phyloP scores from a whole-genome alignment of 2,329 filamentous ascomycete genomes.

The Colletotrichum orbiculare region DNA sequence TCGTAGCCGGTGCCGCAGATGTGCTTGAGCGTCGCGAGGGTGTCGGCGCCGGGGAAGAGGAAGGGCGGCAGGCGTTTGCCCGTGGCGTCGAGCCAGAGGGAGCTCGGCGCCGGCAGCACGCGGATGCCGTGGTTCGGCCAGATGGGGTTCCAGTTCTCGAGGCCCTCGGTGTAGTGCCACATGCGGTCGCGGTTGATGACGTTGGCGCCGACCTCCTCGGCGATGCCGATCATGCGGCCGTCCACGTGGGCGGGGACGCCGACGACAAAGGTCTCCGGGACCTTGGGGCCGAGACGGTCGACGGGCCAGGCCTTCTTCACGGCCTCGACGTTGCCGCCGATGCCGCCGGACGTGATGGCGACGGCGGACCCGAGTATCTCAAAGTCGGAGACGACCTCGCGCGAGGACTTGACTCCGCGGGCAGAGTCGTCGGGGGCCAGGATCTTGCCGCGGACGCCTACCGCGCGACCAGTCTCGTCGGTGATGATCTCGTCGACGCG shows the following conservation, averaged over 20 bases:
- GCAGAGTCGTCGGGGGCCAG: conserved; percentile 60
- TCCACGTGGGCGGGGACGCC: conserved; percentile 74
- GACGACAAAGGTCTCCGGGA: conserved; percentile 67
- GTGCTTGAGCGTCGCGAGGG: conserved; percentile 66
- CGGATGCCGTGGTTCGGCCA: conserved; percentile 72
- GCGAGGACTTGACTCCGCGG: conserved; percentile 64
- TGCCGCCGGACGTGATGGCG: conserved; percentile 67
- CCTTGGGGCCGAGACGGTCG: conserved; percentile 65
- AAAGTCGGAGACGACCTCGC: conserved; percentile 61
- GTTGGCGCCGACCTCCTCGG: conserved; percentile 62
- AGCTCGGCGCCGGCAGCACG: conserved; percentile 69
- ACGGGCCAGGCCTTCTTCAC: conserved; percentile 69
- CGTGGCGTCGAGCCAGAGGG: conserved; percentile 71
- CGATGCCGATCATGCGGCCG: conserved; percentile 70
- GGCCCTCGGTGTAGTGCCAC: conserved; percentile 75
- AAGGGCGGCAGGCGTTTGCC: conserved; percentile 68
- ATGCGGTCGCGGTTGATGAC: conserved; percentile 71
- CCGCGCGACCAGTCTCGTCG: conserved; percentile 62
- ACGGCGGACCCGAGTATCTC: conserved; percentile 65
- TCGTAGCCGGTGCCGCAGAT: conserved; percentile 71
- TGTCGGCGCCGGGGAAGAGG: conserved; percentile 68
- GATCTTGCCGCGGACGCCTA: conserved; percentile 65
- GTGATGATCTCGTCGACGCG: conserved; percentile 66
- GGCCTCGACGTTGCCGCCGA: conserved; percentile 70
- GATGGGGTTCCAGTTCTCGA: conserved; percentile 71